Base-by-base conservation (phyloP, 768 basidiomycete genomes). In the Russula ochroleuca region DNA sequence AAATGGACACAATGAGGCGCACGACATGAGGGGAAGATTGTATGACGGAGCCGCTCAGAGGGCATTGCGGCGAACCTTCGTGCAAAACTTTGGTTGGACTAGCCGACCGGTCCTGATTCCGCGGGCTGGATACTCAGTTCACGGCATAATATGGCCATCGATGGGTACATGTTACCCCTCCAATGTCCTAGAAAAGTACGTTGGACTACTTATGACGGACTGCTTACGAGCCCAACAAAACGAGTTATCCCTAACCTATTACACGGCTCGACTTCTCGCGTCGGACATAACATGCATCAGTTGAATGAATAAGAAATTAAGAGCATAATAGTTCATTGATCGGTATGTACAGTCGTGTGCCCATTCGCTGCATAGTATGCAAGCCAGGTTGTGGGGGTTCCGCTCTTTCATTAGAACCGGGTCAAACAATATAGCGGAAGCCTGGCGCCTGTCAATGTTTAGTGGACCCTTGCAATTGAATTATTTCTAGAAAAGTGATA, bases 371-470 rank as follows among this genome's bases (percentile, higher is more conserved):
- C 23, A 49, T 17, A 28, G 4, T 8, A 38, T 41, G n/a, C 19
- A 41, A 33, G 53, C 25, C 28, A 31, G 31, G 25, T 45, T 17
- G 15, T 5, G 17, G 15, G 35, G 53, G 2, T 5, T 37, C 40
- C 55, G 13, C 19, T 28, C 5, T 35, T 25, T 45, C 50, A 41
- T 40, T 19, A 37, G 49, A 21, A 25, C 17, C 19, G 19, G 41
- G 28, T 70, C 63, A 78, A 2, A 70, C 71, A 38, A 82, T 69
- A 63, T 87, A 88, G 57, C 86, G 82, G 76, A 87, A 88, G 21
- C 76, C 75, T 3, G 82, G 81, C 0, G 86, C 84, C 86, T 87
- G 62, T 52, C 52, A 55, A 52, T 23, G 15, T 1, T n/a, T 28
- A 31, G 50, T 52, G 52, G 13, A 28, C 31, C 21, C 52, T 6